These are phyloP conservation scores for Cyclotella baltica DNA, from an alignment of 108 stramenopile genomes.

Conservation along the genomic window DNA sequence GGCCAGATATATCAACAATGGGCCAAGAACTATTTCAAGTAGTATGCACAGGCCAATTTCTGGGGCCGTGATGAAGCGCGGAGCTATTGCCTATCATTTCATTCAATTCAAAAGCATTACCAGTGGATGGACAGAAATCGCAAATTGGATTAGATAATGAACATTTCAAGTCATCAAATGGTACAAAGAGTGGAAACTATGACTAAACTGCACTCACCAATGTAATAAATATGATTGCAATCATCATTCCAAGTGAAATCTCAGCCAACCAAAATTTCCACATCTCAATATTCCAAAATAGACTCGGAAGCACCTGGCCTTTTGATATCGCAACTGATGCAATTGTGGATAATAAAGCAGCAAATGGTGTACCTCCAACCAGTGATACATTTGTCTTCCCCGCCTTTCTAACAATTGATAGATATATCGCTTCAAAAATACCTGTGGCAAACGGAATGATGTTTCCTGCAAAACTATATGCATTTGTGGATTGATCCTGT, in stretches of 20 bases:
- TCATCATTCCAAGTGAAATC: background rate
- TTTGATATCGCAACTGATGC: background rate
- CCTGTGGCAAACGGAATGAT: constrained; percentile 8
- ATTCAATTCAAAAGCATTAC: background rate
- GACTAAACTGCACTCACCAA: background rate
- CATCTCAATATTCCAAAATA: background rate
- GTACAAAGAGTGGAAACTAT: too few relatives aligned
- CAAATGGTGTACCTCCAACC: constrained; percentile 7
- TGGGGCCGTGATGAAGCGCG: constrained; percentile 19
- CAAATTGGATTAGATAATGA: too few relatives aligned
- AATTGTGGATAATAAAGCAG: background rate
- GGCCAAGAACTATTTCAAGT: constrained; percentile 20
- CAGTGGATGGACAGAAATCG: too few relatives aligned
- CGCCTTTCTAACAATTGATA: constrained; percentile 11
- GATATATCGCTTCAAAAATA: background rate
- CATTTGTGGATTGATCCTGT: background rate
- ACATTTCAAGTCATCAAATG: too few relatives aligned
- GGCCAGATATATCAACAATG: constrained; percentile 23
- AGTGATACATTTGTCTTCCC: background rate
- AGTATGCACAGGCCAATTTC: constrained; percentile 22
- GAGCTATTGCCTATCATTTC: constrained; percentile 8
- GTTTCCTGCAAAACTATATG: constrained; percentile 1
- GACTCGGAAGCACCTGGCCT: constrained; percentile 5
- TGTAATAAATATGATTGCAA: constrained; percentile 4
- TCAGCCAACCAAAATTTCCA: constrained; percentile 14